Evolutionary conservation across 2,329 filamentous ascomycete species (phyloP), one percentile per base, ranked within the genome.

Genomic region (Biscogniauxia marginata): DNA sequence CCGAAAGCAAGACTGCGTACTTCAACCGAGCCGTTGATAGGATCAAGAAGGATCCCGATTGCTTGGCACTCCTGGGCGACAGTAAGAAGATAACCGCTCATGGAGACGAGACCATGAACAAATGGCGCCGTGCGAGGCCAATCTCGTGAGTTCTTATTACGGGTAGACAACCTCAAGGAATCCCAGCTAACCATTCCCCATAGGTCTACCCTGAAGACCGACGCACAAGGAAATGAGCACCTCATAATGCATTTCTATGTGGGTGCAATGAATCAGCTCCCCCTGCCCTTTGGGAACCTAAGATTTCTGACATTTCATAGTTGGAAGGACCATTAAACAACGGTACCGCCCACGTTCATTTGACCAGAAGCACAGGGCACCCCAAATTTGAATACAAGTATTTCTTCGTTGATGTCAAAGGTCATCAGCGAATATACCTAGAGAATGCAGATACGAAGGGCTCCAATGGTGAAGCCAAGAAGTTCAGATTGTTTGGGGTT

Each of bases 21-120:
- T 97, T 96, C 80, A 96, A 96, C 75, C 87, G 89, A 61, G 90
- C 91, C 0, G 89, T 96, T 49, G 84, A 90, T 67, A 85, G 86
- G 59, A 86, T 98, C 70, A 90, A 88, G 70, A 80, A 82, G 52
- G 89, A 96, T 68, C 72, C 82, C 0, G 79, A 84, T 55, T 96
- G 90, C 69, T 77, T 86, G 23, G 84, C 88, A 55, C 71, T 96
- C 6, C 82, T 98, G 1, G 92, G 92, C 13, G 86, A 91, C 16
- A 75, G 81, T 43, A 86, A 86, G 58, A 83, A 92, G 69, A 93
- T 98, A 55, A 81, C 79, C 20, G 91, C 92, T 0, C 90, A 88
- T 71, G 93, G 93, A 43, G 91, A 96, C 63, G 83, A 87, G 57
- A 93, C 89, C 1, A 82, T 79, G 71, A 95, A 88, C 71, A 90